Evolutionary conservation across 192 early-diverging fungal species (phyloP), one percentile per base, ranked within the genome.

Genomic region (Backusella morwellensis): DNA sequence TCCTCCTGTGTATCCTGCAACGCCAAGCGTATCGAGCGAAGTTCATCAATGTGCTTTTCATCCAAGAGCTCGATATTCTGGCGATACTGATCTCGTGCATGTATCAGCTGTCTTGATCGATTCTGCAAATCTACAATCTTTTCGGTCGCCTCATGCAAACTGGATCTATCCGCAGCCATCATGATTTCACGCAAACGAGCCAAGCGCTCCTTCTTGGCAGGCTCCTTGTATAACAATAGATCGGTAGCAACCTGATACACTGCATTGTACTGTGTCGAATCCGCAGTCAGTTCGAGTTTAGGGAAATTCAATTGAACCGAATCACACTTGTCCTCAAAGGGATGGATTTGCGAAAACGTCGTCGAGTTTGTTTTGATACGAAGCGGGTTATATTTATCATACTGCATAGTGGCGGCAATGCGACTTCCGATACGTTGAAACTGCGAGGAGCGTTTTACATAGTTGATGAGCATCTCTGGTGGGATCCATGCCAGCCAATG

Each of bases 171-270:
- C 41, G 93, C 90, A 14, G 93, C 92, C 63, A 96, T 82, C 73
- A 92, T 83, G 73, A 95, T 95, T 42, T 93, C 93, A 47, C 90
- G 88, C 14, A 96, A 79, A 32, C 90, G 85, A 59, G 92, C 92
- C 63, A 86, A 83, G 17, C 93, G 87, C 42, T 92, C 91, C 32
- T 92, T 93, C 68, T 90, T 89, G 0, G 88, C 88, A 6, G 96
- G 94, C 75, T 96, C 96, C 26, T 89, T 90, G 74, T 95, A 97
- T 19, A 96, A 88, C 11, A 97, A 82, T 26, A 97, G 85, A 66
- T 95, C 93, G 0, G 85, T 88, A 26, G 94, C 91, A 17, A 93
- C 89, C 77, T 96, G 89, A 70, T 90, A 87, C 3, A 95, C 82
- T 1, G 90, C 83, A 38, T 87, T 85, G 81, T 92, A 96, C 85